Evolutionary conservation across 495 filamentous ascomycete genomes (phyloP).

Genomic region (Podospora comata): DNA sequence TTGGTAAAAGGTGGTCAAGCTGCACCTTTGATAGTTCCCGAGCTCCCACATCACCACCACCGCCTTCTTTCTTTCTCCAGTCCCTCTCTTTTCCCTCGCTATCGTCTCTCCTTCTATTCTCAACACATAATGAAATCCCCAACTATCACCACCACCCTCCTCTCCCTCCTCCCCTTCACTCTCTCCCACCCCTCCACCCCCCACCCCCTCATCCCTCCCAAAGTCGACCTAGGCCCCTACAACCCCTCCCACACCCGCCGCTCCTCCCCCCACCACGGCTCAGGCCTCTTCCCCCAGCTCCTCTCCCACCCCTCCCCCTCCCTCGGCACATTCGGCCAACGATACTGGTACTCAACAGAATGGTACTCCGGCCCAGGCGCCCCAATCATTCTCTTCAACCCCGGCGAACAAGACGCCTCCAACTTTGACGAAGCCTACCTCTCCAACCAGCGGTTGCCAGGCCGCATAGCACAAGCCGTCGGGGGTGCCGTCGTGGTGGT

Average conservation of each 20-base stretch:
- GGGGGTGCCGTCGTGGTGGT: constrained; percentile 56
- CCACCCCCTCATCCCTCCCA: background rate
- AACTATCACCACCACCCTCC: background rate
- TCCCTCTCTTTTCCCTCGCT: background rate
- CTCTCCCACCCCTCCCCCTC: constrained; percentile 33
- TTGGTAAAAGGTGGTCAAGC: background rate
- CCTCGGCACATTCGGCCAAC: constrained; percentile 36
- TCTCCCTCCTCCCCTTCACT: background rate
- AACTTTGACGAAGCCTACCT: constrained; percentile 46
- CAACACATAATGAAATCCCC: background rate
- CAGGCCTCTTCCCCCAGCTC: constrained; percentile 35
- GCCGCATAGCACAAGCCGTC: constrained; percentile 51
- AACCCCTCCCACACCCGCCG: background rate
- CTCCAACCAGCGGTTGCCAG: constrained; percentile 41
- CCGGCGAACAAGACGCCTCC: constrained; percentile 55
- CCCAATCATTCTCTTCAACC: constrained; percentile 47
- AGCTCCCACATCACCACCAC: too few species aligned
- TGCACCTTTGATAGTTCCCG: too few species aligned
- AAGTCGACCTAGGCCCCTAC: background rate
- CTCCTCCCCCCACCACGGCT: constrained; percentile 12
- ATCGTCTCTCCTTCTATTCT: background rate
- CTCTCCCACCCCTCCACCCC: background rate
- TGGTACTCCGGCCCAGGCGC: constrained; percentile 34
- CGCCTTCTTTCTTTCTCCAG: too few species aligned
- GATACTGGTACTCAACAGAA: constrained; percentile 35